These are phyloP conservation scores for Salix exigua DNA, from an alignment of 345 rosid genomes.

Conservation along the genomic window DNA sequence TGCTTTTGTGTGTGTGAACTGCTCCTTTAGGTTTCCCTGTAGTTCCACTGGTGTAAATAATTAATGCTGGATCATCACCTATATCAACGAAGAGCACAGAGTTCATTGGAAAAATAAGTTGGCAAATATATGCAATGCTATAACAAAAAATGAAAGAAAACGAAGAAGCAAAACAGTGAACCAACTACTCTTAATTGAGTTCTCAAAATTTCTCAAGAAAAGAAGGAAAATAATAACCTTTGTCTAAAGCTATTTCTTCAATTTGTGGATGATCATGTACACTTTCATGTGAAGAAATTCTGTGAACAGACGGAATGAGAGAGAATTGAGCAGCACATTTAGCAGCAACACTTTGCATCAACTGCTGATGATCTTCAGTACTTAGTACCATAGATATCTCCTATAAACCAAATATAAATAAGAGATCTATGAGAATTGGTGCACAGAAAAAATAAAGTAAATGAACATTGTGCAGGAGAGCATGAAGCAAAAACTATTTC, in stretches of 20 bases:
- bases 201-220: constrained; percentile 30
- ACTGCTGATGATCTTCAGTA: constrained; percentile 63
- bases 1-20: constrained; percentile 85
- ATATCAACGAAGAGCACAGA: constrained; percentile 9
- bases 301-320: constrained; percentile 56
- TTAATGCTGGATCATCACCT: constrained; percentile 82
- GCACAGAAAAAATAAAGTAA: neutral
- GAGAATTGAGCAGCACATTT: constrained; percentile 63
- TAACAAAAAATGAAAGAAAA: neutral
- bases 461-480: neutral
- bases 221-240: constrained; percentile 9
- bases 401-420: constrained; percentile 33
- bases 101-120: neutral
- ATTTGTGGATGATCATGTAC: constrained; percentile 29
- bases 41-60: constrained; percentile 95
- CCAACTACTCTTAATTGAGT: constrained; percentile 14
- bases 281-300: constrained; percentile 31
- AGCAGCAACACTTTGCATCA: constrained; percentile 65
- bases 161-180: constrained; percentile 4
- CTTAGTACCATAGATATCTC: constrained; percentile 74
- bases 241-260: constrained; percentile 31
- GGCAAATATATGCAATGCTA: neutral
- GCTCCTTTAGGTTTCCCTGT: constrained; percentile 99
- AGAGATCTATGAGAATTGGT: neutral
- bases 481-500: constrained; percentile 4